Evolutionary conservation across 2,329 filamentous ascomycete genomes (phyloP).

Genomic region (Madurella mycetomatis): DNA sequence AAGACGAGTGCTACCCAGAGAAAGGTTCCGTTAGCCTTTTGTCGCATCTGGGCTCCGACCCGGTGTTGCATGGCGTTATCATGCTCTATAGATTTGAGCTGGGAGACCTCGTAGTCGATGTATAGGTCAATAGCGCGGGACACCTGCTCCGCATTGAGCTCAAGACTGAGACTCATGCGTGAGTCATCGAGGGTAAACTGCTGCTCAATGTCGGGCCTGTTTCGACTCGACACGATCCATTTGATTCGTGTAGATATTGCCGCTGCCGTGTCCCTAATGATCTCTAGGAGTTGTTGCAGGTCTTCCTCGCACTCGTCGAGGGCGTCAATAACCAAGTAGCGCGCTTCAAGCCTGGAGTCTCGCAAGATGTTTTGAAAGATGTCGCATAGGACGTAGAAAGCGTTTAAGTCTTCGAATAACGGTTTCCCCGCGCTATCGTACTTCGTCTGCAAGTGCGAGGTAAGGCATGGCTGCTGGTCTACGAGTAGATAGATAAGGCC

Average conservation of each 20-base stretch:
- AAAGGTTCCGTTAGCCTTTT: conserved; percentile 36
- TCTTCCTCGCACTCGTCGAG: conserved; percentile 42
- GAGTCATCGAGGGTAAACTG: conserved; percentile 17
- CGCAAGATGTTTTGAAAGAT: conserved; percentile 39
- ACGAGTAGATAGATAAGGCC: conserved; percentile 31
- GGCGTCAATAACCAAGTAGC: conserved; percentile 42
- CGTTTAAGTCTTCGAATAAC: conserved; percentile 36
- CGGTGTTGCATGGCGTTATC: conserved; percentile 12
- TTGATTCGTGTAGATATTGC: conserved; percentile 29
- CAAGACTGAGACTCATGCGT: conserved; percentile 31
- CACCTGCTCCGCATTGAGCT: conserved; percentile 33
- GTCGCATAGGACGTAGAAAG: conserved; percentile 34
- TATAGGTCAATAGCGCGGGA: conserved; percentile 35
- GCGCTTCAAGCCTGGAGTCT: conserved; percentile 29
- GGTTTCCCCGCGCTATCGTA: not conserved
- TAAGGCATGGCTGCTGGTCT: conserved; percentile 30
- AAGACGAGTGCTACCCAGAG: conserved; percentile 42
- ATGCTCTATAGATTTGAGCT: conserved; percentile 29
- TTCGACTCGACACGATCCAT: conserved; percentile 43
- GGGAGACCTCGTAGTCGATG: conserved; percentile 33
- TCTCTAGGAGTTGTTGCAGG: conserved; percentile 31
- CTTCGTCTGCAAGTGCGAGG: conserved; percentile 31
- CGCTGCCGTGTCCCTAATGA: conserved; percentile 30
- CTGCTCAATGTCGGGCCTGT: conserved; percentile 35
- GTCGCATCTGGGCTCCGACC: conserved; percentile 24